A percentile compares a stretch with the other conserved stretches of the same genome.
Conservation (phyloP, 179 eudicot species). For the Actinidia chinensis region DNA sequence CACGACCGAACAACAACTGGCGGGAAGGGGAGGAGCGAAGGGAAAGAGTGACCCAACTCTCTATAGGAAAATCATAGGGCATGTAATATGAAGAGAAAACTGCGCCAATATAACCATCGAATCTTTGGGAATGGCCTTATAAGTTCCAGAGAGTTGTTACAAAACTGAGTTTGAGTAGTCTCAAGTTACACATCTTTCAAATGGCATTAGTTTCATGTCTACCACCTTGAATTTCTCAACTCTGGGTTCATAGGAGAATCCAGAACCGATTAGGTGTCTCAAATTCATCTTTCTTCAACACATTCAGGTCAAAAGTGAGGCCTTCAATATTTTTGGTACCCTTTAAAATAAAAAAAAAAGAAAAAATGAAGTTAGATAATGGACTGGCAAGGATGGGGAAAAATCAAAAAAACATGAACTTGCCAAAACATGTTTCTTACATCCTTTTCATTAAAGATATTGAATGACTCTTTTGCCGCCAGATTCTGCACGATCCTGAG, state of each 20-base stretch:
- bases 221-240: no score
- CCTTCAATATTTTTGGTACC: neutral
- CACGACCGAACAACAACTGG: no score
- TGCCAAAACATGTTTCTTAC: neutral
- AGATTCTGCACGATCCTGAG: neutral
- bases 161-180: neutral
- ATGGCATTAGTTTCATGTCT: neutral
- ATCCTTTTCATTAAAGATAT: neutral
- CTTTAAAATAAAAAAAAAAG: neutral
- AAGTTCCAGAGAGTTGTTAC: neutral
- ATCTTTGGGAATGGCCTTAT: neutral
- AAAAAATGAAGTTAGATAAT: neutral
- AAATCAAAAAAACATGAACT: neutral
- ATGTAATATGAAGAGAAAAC: neutral
- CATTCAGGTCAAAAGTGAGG: neutral
- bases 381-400: neutral
- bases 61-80: neutral
- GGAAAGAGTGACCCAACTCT: neutral
- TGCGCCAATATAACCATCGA: conserved; percentile 2
- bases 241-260: neutral
- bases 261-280: neutral
- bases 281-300: neutral
- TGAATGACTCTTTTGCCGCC: neutral
- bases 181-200: neutral
- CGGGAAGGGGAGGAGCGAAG: no score